Evolutionary conservation across 2,329 filamentous ascomycete species (phyloP).

Genomic region (Sclerotinia minor): DNA sequence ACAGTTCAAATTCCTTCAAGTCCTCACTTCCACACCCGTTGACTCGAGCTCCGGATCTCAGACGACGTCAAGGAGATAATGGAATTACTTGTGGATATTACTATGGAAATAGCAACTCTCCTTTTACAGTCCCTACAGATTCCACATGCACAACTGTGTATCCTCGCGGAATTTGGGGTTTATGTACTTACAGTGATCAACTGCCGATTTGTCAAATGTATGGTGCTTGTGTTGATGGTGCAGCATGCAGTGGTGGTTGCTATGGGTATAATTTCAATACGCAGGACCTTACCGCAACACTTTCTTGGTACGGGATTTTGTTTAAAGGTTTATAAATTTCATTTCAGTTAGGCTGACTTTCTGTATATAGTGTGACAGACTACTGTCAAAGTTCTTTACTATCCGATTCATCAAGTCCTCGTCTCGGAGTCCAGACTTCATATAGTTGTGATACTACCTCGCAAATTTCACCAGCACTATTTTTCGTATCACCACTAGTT

Average conservation of each 20-base stretch:
- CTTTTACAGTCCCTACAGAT: background rate
- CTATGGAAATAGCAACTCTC: background rate
- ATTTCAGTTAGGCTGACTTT: background rate
- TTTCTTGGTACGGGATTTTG: background rate
- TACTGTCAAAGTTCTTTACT: background rate
- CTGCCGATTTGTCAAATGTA: background rate
- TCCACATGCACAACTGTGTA: constrained; percentile 7
- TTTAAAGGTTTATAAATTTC: accelerated
- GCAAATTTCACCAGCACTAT: background rate
- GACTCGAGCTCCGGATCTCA: background rate
- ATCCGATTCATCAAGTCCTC: background rate
- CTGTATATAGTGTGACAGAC: background rate
- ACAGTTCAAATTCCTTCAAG: background rate
- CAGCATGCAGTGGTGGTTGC: background rate
- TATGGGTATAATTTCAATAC: background rate
- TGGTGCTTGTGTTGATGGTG: background rate
- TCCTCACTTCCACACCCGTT: background rate
- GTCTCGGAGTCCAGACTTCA: background rate
- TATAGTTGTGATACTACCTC: background rate
- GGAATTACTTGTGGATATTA: background rate
- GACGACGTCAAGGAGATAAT: background rate
- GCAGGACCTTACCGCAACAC: background rate
- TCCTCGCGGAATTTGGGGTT: background rate
- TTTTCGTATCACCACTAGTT: background rate
- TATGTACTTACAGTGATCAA: background rate